Conservation (phyloP, 495 filamentous ascomycete genomes). For the Aspergillus diversus region DNA sequence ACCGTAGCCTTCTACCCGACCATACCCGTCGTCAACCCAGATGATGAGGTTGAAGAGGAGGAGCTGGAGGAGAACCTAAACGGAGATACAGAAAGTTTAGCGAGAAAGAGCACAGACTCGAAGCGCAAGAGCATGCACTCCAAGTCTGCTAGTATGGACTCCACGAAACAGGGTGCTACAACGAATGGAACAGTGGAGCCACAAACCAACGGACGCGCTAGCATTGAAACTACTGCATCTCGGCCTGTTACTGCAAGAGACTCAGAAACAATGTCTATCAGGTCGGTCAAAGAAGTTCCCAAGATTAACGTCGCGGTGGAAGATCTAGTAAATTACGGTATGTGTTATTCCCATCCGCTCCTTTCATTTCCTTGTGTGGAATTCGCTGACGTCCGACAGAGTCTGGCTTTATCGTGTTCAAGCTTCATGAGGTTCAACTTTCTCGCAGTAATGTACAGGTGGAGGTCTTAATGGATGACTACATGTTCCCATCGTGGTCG, state of each 20-base stretch:
- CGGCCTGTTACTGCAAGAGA: conserved; percentile 33
- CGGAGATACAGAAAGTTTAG: conserved; percentile 31
- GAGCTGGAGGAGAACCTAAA: conserved; percentile 48
- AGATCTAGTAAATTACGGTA: conserved; percentile 78
- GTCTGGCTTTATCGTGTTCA: conserved; percentile 92
- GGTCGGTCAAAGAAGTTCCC: conserved; percentile 59
- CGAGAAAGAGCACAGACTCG: conserved; percentile 44
- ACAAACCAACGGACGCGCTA: conserved; percentile 37
- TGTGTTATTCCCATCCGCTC: conserved; percentile 9
- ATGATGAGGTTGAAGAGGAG: conserved; percentile 77
- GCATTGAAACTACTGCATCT: conserved; percentile 40
- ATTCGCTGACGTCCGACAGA: conserved; percentile 50
- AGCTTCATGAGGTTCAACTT: conserved; percentile 84
- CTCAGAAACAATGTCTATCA: conserved; percentile 43
- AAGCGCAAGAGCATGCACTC: conserved; percentile 37
- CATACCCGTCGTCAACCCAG: conserved; percentile 85
- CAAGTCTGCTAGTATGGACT: conserved; percentile 32
- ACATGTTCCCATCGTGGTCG: conserved; percentile 86
- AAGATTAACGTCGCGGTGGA: conserved; percentile 79
- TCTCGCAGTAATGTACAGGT: conserved; percentile 75
- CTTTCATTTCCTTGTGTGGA: not conserved
- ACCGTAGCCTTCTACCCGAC: conserved; percentile 90
- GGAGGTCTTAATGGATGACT: conserved; percentile 93
- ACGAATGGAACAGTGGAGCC: conserved; percentile 32
- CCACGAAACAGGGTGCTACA: conserved; percentile 12